Evolutionary conservation across 2,329 filamentous ascomycete genomes (phyloP).

Genomic region (Orbilia quercus): DNA sequence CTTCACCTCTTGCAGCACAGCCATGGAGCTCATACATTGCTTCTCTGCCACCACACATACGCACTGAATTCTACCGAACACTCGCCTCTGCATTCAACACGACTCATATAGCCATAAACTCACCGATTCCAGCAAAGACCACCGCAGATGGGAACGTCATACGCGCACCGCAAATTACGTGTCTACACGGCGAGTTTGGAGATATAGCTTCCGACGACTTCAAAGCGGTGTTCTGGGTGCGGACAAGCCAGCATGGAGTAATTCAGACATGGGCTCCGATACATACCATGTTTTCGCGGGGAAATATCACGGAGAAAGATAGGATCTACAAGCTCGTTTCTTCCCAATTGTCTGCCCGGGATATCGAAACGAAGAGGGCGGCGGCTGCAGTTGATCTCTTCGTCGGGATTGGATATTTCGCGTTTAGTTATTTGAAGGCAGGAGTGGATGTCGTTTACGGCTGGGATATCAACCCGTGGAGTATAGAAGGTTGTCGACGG

Average conservation of each 20-base stretch:
- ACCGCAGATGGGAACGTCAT: slow-evolving; percentile 73
- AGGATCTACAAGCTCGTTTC: slow-evolving; percentile 70
- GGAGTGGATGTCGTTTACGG: slow-evolving; percentile 78
- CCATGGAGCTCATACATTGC: slow-evolving; percentile 62
- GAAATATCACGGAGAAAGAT: slow-evolving; percentile 89
- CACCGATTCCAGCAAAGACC: slow-evolving; percentile 67
- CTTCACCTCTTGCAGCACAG: slow-evolving; percentile 64
- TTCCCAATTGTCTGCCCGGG: slow-evolving; percentile 56
- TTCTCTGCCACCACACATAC: slow-evolving; percentile 57
- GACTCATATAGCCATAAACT: slow-evolving; percentile 71
- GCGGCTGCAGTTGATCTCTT: slow-evolving; percentile 80
- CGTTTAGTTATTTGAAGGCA: slow-evolving; percentile 80
- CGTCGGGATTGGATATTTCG: slow-evolving; percentile 93
- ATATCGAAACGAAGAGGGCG: slow-evolving; percentile 20
- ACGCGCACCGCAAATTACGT: slow-evolving; percentile 77
- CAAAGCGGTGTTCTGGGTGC: slow-evolving; percentile 78
- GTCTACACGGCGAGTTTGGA: slow-evolving; percentile 81
- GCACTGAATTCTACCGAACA: slow-evolving; percentile 63
- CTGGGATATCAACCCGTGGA: slow-evolving; percentile 93
- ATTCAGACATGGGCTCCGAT: slow-evolving; percentile 85
- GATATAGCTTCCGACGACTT: slow-evolving; percentile 69
- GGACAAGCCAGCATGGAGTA: slow-evolving; percentile 80
- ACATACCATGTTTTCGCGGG: slow-evolving; percentile 94
- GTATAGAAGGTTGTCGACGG: slow-evolving; percentile 81
- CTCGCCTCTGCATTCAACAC: slow-evolving; percentile 65